Evolutionary conservation across 176 grass and related monocot species (phyloP), one percentile per base, ranked within the genome.

Genomic region (Lolium multiflorum): DNA sequence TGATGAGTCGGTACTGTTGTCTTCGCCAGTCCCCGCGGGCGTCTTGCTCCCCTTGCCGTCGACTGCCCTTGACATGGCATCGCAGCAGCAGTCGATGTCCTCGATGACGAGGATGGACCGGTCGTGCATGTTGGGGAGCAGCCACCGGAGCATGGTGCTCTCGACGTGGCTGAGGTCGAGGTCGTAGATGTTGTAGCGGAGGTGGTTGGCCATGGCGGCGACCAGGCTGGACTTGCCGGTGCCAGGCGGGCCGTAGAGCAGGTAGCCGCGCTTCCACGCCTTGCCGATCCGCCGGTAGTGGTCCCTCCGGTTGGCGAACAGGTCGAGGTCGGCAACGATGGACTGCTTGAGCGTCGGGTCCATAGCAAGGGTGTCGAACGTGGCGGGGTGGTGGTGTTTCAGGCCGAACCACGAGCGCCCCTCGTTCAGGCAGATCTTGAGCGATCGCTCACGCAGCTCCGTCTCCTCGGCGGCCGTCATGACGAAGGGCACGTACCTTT

Each of bases 201-300:
- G 86, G 59, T 82, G 21, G 79, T 88, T 82, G 59, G 86, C 86
- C 86, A 88, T 88, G 79, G 86, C 79, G 48, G 86, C 86, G 2
- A 88, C 79, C 3, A 88, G 71, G 37, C 79, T 88, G 4, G 79
- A 82, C 86, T 88, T 82, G 60, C 71, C 86, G 0, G 79, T 88
- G 11, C 79, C 86, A 0, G 80, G 71, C 22, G 86, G 86, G 39
- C 86, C 86, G 8, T 69, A 47, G 1, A 91, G 89, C 1, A 91
- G 82, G 70, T 91, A 88, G 14, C 89, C 89, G 2, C 85, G 80
- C 67, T 91, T 91, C 89, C 89, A 91, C 58, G 85, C 80, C 85
- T 84, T 91, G 65, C 89, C 89, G 58, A 80, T 87, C 6, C 78
- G 46, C 0, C 70, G 70, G 78, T 82, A 87, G 58, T 87, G 31